Base-by-base conservation (phyloP, 2,329 filamentous ascomycete species). In the Leptographium lundbergii region DNA sequence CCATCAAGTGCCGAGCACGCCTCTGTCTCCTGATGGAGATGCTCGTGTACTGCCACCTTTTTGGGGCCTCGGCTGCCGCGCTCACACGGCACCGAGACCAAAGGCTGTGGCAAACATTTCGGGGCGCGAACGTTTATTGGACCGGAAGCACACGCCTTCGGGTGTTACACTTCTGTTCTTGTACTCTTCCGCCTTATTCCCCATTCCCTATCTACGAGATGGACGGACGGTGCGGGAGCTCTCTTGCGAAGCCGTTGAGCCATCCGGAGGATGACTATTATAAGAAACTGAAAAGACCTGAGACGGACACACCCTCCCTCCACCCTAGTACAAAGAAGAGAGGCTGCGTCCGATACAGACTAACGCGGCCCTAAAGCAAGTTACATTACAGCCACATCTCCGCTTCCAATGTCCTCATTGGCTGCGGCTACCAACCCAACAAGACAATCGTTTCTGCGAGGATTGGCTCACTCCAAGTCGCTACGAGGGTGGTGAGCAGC, bases 241-340 rank as follows among this genome's bases (percentile, higher is more conserved):
- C 47, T 56, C 65, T 66, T 63, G 71, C 68, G 70, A 75, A 81
- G 71, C 80, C 79, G 78, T 69, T 73, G 77, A 69, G 74, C 74
- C 69, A 68, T 70, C 69, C 72, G 74, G 62, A 70, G 81, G 76
- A 81, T 70, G 79, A 74, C 70, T 67, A 71, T 67, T 67, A 66
- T 61, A 60, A 71, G 69, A 78, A 81, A 87, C 83, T 87, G 83
- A 87, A 87, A 88, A 88, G 84, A 88, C 80, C 85, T 88, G 85
- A 88, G 77, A 76, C 76, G 67, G 52, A 51, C 48, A 25, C 27
- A 6, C 14, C 27, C 32, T 34, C 9, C 32, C 32, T 34, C 32
- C 32, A 6, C 48, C 29, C 29, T 45, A 14, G 11, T 3, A 45
- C 36, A 39, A 17, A 17, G 13, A 39, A 17, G 13, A 39, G 36